Evolutionary conservation across 169 alveolate genomes (phyloP).

Genomic region (Perkinsus chesapeaki): DNA sequence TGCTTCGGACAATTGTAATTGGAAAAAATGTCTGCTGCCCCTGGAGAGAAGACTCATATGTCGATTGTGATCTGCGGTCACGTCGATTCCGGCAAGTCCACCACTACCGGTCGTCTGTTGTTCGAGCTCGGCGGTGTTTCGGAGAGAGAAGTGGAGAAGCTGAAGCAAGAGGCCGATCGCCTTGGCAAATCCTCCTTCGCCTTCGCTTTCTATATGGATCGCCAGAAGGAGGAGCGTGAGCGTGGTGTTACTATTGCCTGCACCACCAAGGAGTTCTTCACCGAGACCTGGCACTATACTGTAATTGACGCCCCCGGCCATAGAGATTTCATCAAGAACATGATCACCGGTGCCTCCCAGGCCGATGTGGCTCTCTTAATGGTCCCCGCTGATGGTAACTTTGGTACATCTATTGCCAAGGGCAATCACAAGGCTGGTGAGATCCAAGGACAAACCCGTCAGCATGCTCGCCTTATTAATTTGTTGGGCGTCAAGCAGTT

Average conservation of each 20-base stretch:
- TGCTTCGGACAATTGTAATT: not conserved
- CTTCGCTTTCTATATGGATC: conserved; percentile 97
- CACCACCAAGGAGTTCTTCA: conserved; percentile 94
- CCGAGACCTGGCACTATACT: conserved; percentile 91
- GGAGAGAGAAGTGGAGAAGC: conserved; percentile 88
- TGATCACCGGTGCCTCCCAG: conserved; percentile 98
- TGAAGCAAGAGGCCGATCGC: conserved; percentile 87
- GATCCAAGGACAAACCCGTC: conserved; percentile 89
- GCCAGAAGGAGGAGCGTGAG: conserved; percentile 96
- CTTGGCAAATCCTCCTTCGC: conserved; percentile 92
- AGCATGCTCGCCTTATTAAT: conserved; percentile 96
- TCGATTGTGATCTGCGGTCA: conserved; percentile 93
- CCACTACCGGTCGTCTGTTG: conserved; percentile 91
- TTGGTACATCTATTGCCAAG: not conserved
- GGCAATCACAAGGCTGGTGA: conserved; percentile 18
- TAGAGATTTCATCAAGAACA: conserved; percentile 95
- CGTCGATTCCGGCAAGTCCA: conserved; percentile 96
- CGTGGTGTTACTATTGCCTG: conserved; percentile 98
- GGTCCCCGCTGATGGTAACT: conserved; percentile 86
- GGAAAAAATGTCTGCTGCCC: conserved; percentile 6
- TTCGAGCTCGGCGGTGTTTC: conserved; percentile 92
- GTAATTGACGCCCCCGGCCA: conserved; percentile 99
- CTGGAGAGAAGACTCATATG: conserved; percentile 75
- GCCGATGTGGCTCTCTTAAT: conserved; percentile 97
- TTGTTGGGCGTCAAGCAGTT: conserved; percentile 98